Base-by-base conservation (phyloP, 352 stramenopile species). In the Peronospora tabacina region DNA sequence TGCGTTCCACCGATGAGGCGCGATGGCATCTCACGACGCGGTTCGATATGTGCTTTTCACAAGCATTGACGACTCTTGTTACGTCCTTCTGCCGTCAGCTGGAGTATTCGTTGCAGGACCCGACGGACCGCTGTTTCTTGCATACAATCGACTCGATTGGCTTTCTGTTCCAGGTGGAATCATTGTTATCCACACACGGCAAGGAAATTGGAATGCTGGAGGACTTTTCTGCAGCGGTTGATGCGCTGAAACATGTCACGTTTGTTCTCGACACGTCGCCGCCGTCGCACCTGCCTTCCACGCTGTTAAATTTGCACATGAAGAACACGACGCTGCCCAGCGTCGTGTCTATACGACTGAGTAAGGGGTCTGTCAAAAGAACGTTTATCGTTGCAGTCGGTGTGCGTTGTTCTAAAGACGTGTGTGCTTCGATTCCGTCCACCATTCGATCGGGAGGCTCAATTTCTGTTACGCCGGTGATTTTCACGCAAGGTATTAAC, bases 191-290 rank as follows among this genome's bases (percentile, higher is more conserved):
- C 44, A 95, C 94, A 15, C 87, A 96, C 13, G 93, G 93, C 34
- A 97, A 97, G 57, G 95, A 98, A 58, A 72, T 96, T 29, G 87
- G 85, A n/a, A 98, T 98, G 95, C 69, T 98, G 3, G 75, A 94
- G 55, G 87, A 96, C 55, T 85, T 95, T 32, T 82, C 72, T 5
- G 81, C 74, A 10, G 82, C 85, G 0, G 71, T 88, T 0, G 70
- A 93, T 24, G 87, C 73, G 16, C 77, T 96, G 35, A 79, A 75
- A 42, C 61, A 75, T 33, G 75, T 89, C 17, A 63, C 58, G 3
- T 82, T 92, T 52, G 68, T 87, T 12, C 57, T 90, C 16, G 80
- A 90, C 44, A 82, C 71, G 11, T 75, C 64, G 0, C 72, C 76
- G 1, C 74, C 79, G 6, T 49, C 61, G 9, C 72, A 88, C 41